Evolutionary conservation across 345 rosid genomes (phyloP).

Genomic region (Eucalyptus urophylla): DNA sequence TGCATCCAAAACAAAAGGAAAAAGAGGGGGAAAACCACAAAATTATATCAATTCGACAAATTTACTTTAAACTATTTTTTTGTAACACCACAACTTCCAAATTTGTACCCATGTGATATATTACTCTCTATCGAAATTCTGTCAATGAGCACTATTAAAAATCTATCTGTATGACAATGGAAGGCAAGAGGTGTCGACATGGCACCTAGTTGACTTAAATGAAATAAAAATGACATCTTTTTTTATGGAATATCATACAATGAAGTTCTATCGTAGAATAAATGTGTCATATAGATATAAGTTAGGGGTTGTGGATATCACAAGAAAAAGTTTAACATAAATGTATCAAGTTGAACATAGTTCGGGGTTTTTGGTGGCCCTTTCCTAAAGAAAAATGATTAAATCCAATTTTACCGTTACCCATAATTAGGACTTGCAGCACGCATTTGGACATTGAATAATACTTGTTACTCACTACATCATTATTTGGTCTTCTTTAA

Average conservation of each 20-base stretch:
- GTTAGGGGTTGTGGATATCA: background rate
- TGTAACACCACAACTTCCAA: no score
- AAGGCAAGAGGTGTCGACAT: background rate
- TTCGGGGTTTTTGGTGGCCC: rapidly evolving
- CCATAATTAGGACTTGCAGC: background rate
- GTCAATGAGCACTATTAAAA: background rate
- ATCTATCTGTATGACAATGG: no score
- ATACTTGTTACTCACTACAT: background rate
- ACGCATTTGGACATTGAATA: background rate
- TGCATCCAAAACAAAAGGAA: background rate
- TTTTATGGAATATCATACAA: no score
- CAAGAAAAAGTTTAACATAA: no score
- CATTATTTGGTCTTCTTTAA: background rate
- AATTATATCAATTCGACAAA: no score
- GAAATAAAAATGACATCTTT: no score
- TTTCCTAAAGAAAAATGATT: background rate
- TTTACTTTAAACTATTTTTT: no score
- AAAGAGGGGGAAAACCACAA: no score
- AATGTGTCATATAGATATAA: no score
- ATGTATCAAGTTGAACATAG: background rate
- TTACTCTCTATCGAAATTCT: no score
- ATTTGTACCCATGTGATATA: background rate
- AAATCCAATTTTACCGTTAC: background rate
- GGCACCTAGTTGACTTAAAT: no score
- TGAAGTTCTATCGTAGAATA: no score